A percentile compares a stretch with the other conserved stretches of the same genome.
phyloP scores from a whole-genome alignment of 768 basidiomycete genomes.

The Boletus subparvulus region DNA sequence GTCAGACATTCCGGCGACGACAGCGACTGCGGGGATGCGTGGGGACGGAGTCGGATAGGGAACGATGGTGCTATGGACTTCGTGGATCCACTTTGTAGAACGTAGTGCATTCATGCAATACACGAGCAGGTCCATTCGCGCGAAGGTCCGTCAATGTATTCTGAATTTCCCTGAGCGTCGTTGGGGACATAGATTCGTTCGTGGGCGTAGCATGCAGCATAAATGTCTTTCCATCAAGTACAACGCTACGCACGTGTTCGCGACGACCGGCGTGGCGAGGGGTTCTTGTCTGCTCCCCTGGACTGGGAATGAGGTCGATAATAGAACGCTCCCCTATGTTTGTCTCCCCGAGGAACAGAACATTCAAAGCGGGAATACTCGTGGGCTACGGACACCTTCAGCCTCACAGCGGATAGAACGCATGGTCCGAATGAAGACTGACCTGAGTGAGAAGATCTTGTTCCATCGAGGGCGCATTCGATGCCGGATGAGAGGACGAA shows the following conservation, averaged over 20 bases:
- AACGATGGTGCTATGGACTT: slow-evolving; percentile 6
- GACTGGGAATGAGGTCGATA: slow-evolving; percentile 16
- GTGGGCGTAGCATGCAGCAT: slow-evolving; percentile 5
- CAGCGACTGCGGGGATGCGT: slow-evolving; percentile 17
- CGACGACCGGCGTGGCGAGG: background rate
- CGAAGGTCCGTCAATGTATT: slow-evolving; percentile 9
- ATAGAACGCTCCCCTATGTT: slow-evolving; percentile 18
- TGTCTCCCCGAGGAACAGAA: slow-evolving; percentile 26
- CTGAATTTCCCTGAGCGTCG: slow-evolving; percentile 4
- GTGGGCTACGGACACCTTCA: slow-evolving; percentile 13
- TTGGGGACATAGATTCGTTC: slow-evolving; percentile 2
- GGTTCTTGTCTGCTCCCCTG: background rate
- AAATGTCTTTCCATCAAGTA: slow-evolving; percentile 17
- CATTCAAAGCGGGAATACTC: slow-evolving; percentile 6
- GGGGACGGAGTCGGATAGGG: background rate
- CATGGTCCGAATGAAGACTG: background rate
- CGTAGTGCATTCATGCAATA: slow-evolving; percentile 21
- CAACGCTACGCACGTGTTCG: slow-evolving; percentile 9
- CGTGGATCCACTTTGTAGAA: slow-evolving; percentile 13
- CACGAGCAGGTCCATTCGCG: slow-evolving; percentile 18
- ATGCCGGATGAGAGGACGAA: slow-evolving; percentile 12
- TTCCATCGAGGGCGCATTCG: slow-evolving; percentile 11
- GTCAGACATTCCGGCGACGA: slow-evolving; percentile 13
- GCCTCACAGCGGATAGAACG: background rate
- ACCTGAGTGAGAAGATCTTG: slow-evolving; percentile 7